These are phyloP conservation scores for Paramecium tetraurelia DNA, from an alignment of 73 alveolate species.

Conservation along the genomic window DNA sequence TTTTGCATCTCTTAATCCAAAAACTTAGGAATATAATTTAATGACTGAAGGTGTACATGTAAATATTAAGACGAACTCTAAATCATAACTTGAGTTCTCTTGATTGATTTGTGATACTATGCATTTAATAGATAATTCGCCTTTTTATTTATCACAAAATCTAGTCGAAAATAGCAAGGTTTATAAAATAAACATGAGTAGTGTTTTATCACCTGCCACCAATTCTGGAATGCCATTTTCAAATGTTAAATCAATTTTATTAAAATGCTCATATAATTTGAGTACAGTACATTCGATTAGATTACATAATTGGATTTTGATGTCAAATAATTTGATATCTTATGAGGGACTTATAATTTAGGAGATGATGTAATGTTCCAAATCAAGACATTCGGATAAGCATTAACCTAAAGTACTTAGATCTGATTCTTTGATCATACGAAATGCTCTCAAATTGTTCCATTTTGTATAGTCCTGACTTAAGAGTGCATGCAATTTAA, in stretches of 20 bases:
- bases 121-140: not conserved
- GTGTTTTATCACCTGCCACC: not conserved
- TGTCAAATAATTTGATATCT: not conserved
- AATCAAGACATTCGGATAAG: not conserved
- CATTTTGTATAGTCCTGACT: conserved; percentile 2
- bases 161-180: not conserved
- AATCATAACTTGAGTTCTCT: not conserved
- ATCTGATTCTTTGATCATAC: not conserved
- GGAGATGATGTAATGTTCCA: not conserved
- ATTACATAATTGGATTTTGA: not conserved
- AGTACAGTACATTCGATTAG: not conserved
- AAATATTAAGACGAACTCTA: not conserved
- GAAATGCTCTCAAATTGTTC: conserved; percentile 41
- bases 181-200: not conserved
- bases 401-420: not conserved
- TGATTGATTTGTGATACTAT: not conserved
- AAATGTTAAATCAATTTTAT: not conserved
- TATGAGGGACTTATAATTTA: too few relatives aligned
- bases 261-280: not conserved
- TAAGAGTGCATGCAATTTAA: not conserved
- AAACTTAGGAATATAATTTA: not conserved
- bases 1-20: not conserved
- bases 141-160: conserved; percentile 20
- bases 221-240: not conserved
- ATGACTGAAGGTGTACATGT: not conserved